Evolutionary conservation across 345 rosid species (phyloP), one percentile per base, ranked within the genome.

Genomic region (Heritiera littoralis): DNA sequence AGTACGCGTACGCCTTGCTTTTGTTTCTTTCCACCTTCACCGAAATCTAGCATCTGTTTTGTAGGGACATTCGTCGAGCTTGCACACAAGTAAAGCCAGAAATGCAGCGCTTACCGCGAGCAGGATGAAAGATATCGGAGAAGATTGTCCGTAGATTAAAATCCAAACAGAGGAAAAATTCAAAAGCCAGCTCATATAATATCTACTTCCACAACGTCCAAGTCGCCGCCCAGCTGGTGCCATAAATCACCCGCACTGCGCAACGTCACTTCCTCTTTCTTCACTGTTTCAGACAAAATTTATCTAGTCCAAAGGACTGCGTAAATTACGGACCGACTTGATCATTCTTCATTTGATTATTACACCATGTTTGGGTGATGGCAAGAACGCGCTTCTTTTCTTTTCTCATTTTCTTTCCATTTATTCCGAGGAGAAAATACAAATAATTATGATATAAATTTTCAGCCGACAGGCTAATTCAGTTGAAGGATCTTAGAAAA

Each of bases 391-490:
- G 48, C 38, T 0, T 28, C 11, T 9, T 49, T 11, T 14, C 40
- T 20, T 41, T 55, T 52, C 23, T 58, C 32, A 45, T 32, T 23
- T 45, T 11, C 18, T 46, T 40, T 55, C n/a, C 66, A 52, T 56
- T 49, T 71, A 78, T 83, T 85, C 49, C 74, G 58, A 65, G 48
- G 45, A 78, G 71, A 56, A 78, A 72, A 79, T 72, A 75, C 75
- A 78, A 76, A 80, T 68, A 80, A 70, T 78, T 49, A 59, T 58
- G 51, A 70, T 38, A 81, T 28, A 48, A 56, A 78, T 73, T 72
- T 63, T 66, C 51, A 54, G 80, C 79, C 81, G 56, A 59, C 4
- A 46, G 79, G 68, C 81, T 13, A 13, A 61, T 51, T 64, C 74
- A 68, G 28, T 20, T 66, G 52, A 52, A 65, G 51, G 74, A 78